Percentiles rank a stretch among this genome's conserved stretches.
Evolutionary conservation across 306 rosid genomes (phyloP).

Genomic region (Acacia confusa): DNA sequence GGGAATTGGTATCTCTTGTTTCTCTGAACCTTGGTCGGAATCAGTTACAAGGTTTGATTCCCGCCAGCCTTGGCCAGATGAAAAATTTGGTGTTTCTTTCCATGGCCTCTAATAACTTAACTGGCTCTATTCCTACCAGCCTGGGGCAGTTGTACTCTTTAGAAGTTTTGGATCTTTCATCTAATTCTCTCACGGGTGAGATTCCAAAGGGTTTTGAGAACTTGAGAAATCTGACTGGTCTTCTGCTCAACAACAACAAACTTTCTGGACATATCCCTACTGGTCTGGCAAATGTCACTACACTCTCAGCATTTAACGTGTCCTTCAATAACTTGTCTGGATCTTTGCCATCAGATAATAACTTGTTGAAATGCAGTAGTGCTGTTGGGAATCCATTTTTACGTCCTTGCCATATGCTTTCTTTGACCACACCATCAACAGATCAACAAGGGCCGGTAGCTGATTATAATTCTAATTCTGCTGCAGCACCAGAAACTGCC

Average conservation of each 20-base stretch:
- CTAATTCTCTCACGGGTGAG: conserved; percentile 71
- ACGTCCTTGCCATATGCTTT: conserved; percentile 51
- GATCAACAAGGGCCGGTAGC: conserved; percentile 52
- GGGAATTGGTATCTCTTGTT: conserved; percentile 56
- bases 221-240: conserved; percentile 59
- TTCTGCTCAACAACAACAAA: conserved; percentile 72
- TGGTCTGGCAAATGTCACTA: conserved; percentile 68
- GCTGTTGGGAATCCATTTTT: conserved; percentile 79
- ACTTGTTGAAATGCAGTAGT: conserved; percentile 67
- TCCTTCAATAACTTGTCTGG: conserved; percentile 95
- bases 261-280: conserved; percentile 84
- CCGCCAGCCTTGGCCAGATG: conserved; percentile 57
- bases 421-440: conserved; percentile 48
- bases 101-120: conserved; percentile 65
- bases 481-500: conserved; percentile 39
- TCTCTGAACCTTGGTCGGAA: conserved; percentile 73
- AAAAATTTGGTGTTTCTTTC: conserved; percentile 63
- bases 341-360: conserved; percentile 60
- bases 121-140: conserved; percentile 62
- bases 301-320: conserved; percentile 73
- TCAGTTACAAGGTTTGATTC: conserved; percentile 61
- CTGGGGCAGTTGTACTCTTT: conserved; percentile 67
- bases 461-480: conserved; percentile 36
- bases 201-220: conserved; percentile 67
- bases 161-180: conserved; percentile 75